Evolutionary conservation across 768 basidiomycete species (phyloP), one percentile per base, ranked within the genome.

Genomic region (Hygrophorus russula): DNA sequence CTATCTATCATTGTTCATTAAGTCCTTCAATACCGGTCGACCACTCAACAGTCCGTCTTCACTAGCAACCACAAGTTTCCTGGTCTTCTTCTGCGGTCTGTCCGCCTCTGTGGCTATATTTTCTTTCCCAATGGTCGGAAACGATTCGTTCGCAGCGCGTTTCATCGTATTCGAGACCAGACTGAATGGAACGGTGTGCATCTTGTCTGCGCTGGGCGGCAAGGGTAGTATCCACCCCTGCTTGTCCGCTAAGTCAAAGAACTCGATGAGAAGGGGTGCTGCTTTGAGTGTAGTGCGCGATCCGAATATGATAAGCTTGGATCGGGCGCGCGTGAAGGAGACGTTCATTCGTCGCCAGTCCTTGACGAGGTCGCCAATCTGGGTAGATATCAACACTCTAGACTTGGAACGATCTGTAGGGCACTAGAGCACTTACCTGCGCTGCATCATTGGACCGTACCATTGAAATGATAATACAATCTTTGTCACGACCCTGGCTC

Each of bases 271-370:
- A 24, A 96, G 59, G 0, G 77, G 60, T 0, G 75, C 72, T 19
- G 59, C 56, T 33, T 74, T 59, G 8, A 99, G 69, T 1, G 94
- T 99, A 53, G 64, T 73, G 33, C 82, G 71, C 0, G 90, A 93
- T 3, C 96, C 94, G 52, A 99, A 71, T 46, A 99, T 82, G 59
- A 97, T 70, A 2, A 99, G 66, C 64, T 99, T 99, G 28, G 77
- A 76, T 43, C 82, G 78, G 0, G 93, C 94, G 12, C 96, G 82
- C 0, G 94, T 97, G 59, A 98, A 90, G 5, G 91, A 85, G 13
- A 99, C 96, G 55, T 99, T 99, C 71, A 97, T 82, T 28, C 96
- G 64, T 30, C 96, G 72, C 93, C 94, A 97, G 57, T 99, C 96
- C 52, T 85, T 89, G 18, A 98, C 68, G 2, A 99, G 71, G 42